Evolutionary conservation across 495 filamentous ascomycete genomes (phyloP), one percentile per base, ranked within the genome.

Genomic region (Wilcoxina mikolae): DNA sequence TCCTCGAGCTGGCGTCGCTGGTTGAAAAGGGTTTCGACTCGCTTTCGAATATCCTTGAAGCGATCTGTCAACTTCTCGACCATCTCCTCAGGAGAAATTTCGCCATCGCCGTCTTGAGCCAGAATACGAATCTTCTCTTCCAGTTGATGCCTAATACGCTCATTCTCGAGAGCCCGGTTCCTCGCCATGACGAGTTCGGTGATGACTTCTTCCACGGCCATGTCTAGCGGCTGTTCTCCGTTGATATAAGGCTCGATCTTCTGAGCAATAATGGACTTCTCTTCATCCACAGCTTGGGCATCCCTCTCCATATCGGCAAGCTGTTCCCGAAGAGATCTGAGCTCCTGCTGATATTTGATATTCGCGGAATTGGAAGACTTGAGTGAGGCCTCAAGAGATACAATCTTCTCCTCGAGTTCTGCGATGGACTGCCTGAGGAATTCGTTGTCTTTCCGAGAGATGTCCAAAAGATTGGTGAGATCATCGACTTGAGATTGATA

Each of bases 181-280:
- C 56, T 62, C 15, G 63, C 59, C 48, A 66, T 57, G 11, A 59
- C 62, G 3, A 66, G 41, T 20, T 55, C 62, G 12, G 59, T 66
- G 26, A 66, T 49, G 18, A 66, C 62, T 51, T 66, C 63, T 1
- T 66, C 63, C 17, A 66, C 56, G 24, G 63, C 62, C 62, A 65
- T 66, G 51, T 65, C 62, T 9, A 65, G 27, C n/a, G 59, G 55
- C 33, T 57, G 55, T 23, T 57, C 56, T 23, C 56, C 56, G 41
- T 56, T 51, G 28, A 65, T 65, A 41, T 65, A 61, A 3, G 62
- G 62, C 22, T 51, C 58, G 9, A 65, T 64, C 29, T 65, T 66
- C 38, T 66, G 62, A 9, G 52, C 59, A 15, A 66, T 62, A 33
- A 65, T 60, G 2, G 35, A 60, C 43, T 64, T 60, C 41, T 60